A percentile compares a stretch with the other conserved stretches of the same genome.
phyloP scores from a whole-genome alignment of 2,329 filamentous ascomycete species.

The Cladobotryum protrusum region DNA sequence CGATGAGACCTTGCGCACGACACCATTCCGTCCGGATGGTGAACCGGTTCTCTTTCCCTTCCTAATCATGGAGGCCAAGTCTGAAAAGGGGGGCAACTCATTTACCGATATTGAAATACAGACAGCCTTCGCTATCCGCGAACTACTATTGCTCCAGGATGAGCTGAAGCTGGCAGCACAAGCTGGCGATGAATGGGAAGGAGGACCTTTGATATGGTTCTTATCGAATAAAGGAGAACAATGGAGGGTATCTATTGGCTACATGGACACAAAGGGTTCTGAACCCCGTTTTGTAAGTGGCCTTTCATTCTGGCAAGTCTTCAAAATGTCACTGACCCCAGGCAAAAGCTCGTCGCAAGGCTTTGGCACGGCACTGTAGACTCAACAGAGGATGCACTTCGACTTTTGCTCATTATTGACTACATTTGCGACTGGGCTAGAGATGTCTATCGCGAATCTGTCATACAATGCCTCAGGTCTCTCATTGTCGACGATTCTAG shows the following conservation, averaged over 20 bases:
- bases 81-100: not conserved
- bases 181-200: not conserved
- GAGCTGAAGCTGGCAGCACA: not conserved
- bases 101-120: not conserved
- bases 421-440: not conserved
- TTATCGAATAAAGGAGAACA: not conserved
- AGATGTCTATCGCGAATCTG: not conserved
- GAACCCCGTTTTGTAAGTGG: not conserved
- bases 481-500: not conserved
- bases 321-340: too few relatives aligned
- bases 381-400: not conserved
- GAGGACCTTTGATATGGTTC: not conserved
- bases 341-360: not conserved
- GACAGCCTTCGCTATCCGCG: not conserved
- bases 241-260: not conserved
- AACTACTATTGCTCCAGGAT: not conserved
- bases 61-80: not conserved
- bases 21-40: too few relatives aligned
- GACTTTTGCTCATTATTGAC: not conserved
- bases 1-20: too few relatives aligned
- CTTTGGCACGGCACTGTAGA: not conserved
- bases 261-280: not conserved
- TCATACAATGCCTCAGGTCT: not conserved
- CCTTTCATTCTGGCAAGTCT: not conserved
- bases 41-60: not conserved